These are phyloP conservation scores for Blastomyces parvus DNA, from an alignment of 2,329 filamentous ascomycete species.

Conservation along the genomic window DNA sequence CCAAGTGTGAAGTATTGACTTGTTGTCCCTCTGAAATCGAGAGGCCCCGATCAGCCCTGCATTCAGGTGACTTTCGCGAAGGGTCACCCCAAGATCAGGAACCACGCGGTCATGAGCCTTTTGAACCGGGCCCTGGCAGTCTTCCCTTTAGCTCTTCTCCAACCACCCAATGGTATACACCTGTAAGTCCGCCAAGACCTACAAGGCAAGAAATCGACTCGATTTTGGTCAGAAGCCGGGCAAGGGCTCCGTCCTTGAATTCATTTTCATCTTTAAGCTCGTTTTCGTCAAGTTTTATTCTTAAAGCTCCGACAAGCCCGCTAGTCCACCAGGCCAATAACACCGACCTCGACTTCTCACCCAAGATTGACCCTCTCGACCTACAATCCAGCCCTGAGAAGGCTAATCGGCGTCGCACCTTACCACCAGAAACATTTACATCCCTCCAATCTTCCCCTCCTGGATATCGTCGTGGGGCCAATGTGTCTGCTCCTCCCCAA, in stretches of 20 bases:
- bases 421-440: constrained; percentile 54
- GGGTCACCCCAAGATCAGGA: constrained; percentile 25
- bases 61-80: constrained; percentile 54
- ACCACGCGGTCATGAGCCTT: constrained; percentile 17
- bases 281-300: constrained; percentile 67
- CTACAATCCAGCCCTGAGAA: constrained; percentile 40
- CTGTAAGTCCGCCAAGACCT: constrained; percentile 20
- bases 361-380: constrained; percentile 45
- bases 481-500: constrained; percentile 36
- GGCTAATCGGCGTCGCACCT: constrained; percentile 57
- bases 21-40: constrained; percentile 59
- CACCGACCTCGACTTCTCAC: constrained; percentile 59
- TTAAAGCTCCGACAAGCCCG: constrained; percentile 84
- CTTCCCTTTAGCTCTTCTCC: constrained; percentile 40
- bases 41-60: constrained; percentile 65
- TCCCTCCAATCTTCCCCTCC: constrained; percentile 38
- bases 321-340: constrained; percentile 82
- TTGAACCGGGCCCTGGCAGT: constrained; percentile 14
- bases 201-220: constrained; percentile 16
- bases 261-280: constrained; percentile 53
- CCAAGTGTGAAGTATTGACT: constrained; percentile 36
- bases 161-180: constrained; percentile 47
- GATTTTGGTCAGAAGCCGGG: constrained; percentile 21
- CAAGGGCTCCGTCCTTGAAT: constrained; percentile 47
- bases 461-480: constrained; percentile 27